Evolutionary conservation across 345 rosid species (phyloP).

Genomic region (Boechera divaricarpa): DNA sequence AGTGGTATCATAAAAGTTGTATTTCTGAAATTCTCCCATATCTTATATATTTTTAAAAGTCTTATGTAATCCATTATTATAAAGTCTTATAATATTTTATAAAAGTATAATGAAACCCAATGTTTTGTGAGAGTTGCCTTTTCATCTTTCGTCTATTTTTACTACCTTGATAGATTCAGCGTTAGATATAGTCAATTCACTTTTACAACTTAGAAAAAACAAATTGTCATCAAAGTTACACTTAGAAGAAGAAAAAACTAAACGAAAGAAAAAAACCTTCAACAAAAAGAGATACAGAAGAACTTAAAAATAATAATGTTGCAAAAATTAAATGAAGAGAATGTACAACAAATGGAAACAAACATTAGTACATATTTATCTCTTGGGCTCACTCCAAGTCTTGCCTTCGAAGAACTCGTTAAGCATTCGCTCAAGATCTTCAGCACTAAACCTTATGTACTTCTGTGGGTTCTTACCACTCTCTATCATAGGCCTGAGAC

Average conservation of each 20-base stretch:
- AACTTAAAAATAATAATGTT: conserved; percentile 15
- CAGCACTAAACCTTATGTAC: conserved; percentile 79
- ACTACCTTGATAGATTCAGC: too few species aligned
- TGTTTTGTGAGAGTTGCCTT: too few species aligned
- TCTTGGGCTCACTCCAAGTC: conserved; percentile 80
- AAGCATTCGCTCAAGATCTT: conserved; percentile 88
- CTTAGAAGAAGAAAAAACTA: background rate
- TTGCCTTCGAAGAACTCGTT: conserved; percentile 93
- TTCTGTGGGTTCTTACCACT: conserved; percentile 81
- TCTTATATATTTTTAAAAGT: too few species aligned
- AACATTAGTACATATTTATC: conserved; percentile 43
- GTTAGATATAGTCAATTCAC: background rate
- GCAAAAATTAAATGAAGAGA: conserved; percentile 5
- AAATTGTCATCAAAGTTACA: background rate
- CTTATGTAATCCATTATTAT: too few species aligned
- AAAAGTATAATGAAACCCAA: too few species aligned
- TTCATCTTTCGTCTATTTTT: too few species aligned
- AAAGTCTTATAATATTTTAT: too few species aligned
- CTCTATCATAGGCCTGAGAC: conserved; percentile 81
- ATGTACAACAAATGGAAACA: conserved; percentile 29
- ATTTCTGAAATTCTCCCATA: too few species aligned
- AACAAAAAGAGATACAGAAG: background rate
- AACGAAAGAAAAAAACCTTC: background rate
- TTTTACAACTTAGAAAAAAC: background rate
- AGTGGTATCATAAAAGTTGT: too few species aligned